Evolutionary conservation across 2,329 filamentous ascomycete genomes (phyloP), one percentile per base, ranked within the genome.

Genomic region (Curvularia sp.): DNA sequence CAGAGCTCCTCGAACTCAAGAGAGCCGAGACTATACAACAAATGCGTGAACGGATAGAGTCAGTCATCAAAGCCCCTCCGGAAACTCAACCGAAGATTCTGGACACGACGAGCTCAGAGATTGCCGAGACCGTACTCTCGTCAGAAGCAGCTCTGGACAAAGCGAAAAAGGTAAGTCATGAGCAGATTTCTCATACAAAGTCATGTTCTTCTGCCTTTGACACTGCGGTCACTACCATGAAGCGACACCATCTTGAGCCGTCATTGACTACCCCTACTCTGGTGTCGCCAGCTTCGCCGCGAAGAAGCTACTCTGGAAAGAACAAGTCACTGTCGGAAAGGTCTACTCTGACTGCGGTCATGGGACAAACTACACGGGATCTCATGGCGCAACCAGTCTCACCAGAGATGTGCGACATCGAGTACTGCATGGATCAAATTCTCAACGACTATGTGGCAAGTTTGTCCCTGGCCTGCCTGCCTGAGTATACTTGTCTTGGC

Each of bases 161-260:
- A 38, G 73, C 69, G 32, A 76, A 72, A 63, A 76, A 74, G 72
- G 74, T 77, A 75, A 76, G 74, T 64, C 61, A 49, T 32, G 57
- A 51, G 32, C 74, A 74, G 61, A 52, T 71, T 58, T 63, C 63
- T 61, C 61, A 64, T 55, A 63, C 57, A 47, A 64, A 62, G 32
- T 57, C 62, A 42, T 53, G 54, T 52, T 61, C 60, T 28, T 66
- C 65, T 25, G 62, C 66, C 9, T 72, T 69, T 56, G 65, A 69
- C 38, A 47, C 65, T 50, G 63, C 64, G 18, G 59, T 67, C 41
- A 68, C 62, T 15, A 57, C 62, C 30, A 64, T 68, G 59, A 64
- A 60, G 48, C 63, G 50, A 50, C 60, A 57, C 27, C 59, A 56
- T 41, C 59, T 71, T 25, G 59, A 69, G 53, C 53, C 54, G 36